Evolutionary conservation across 1,284 basidiomycete genomes (phyloP).

Genomic region (Malassezia psittaci): DNA sequence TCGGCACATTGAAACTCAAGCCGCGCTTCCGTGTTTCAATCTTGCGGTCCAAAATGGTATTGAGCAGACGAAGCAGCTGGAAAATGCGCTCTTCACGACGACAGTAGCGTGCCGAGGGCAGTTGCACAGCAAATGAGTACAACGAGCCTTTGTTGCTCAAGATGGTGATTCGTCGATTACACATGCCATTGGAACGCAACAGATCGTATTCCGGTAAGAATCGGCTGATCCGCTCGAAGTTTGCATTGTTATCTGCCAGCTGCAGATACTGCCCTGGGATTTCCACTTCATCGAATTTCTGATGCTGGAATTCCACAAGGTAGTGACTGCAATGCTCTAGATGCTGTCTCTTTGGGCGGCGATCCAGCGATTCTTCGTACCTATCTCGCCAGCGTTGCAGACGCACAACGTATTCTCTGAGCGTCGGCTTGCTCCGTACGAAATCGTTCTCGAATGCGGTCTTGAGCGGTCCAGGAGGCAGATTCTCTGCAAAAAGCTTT

Average conservation of each 20-base stretch:
- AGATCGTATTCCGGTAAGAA: constrained; percentile 86
- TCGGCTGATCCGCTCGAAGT: constrained; percentile 81
- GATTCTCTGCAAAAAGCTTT: constrained; percentile 60
- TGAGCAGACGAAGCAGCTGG: constrained; percentile 84
- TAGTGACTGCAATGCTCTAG: constrained; percentile 85
- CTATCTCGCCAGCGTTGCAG: constrained; percentile 87
- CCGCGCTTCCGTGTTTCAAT: constrained; percentile 91
- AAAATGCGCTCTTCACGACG: constrained; percentile 86
- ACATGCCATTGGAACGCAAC: constrained; percentile 68
- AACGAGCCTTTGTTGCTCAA: constrained; percentile 82
- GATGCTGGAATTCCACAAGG: constrained; percentile 93
- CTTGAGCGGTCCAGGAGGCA: constrained; percentile 48
- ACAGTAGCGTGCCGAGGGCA: constrained; percentile 74
- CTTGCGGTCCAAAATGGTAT: constrained; percentile 56
- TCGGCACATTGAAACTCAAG: constrained; percentile 79
- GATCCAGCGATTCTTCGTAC: constrained; percentile 76
- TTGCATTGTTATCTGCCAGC: constrained; percentile 75
- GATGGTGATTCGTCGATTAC: constrained; percentile 81
- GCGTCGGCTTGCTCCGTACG: constrained; percentile 65
- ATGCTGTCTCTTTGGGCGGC: constrained; percentile 71
- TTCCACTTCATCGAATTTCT: constrained; percentile 95
- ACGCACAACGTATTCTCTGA: constrained; percentile 78
- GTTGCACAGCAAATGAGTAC: constrained; percentile 82
- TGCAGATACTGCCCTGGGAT: constrained; percentile 89
- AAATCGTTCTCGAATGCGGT: constrained; percentile 89